Evolutionary conservation across 352 stramenopile species (phyloP).

Genomic region (Phytophthora rubi): DNA sequence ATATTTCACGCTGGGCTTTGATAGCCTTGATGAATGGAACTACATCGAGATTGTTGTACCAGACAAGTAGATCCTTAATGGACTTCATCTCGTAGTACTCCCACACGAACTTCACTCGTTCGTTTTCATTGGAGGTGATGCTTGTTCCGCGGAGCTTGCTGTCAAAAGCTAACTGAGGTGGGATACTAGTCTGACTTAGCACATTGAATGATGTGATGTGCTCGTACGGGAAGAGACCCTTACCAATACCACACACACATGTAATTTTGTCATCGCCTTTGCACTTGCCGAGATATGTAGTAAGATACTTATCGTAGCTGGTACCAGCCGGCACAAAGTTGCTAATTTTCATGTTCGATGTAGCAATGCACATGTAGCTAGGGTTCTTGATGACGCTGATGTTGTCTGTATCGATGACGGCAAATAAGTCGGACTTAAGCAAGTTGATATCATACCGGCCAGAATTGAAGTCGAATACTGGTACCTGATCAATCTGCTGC

Average conservation of each 20-base stretch:
- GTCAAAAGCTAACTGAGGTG: neutral
- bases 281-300: conserved; percentile 38
- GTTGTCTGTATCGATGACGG: conserved; percentile 15
- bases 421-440: conserved; percentile 18
- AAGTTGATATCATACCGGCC: too few species aligned
- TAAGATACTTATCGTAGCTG: conserved; percentile 19
- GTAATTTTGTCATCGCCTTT: conserved; percentile 42
- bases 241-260: conserved; percentile 26
- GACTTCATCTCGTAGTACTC: too few species aligned
- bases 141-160: neutral
- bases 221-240: neutral
- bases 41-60: too few species aligned
- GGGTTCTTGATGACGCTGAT: conserved; percentile 40
- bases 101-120: too few species aligned
- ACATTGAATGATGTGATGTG: neutral
- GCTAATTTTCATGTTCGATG: conserved; percentile 10
- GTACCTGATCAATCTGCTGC: too few species aligned
- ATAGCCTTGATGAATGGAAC: too few species aligned
- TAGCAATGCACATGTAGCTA: conserved; percentile 19
- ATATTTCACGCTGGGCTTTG: too few species aligned
- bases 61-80: too few species aligned
- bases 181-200: neutral
- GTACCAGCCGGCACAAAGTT: conserved; percentile 10
- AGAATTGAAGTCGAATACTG: too few species aligned
- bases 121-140: neutral